Evolutionary conservation across 2,329 filamentous ascomycete species (phyloP).

Genomic region (Metarhizium album): DNA sequence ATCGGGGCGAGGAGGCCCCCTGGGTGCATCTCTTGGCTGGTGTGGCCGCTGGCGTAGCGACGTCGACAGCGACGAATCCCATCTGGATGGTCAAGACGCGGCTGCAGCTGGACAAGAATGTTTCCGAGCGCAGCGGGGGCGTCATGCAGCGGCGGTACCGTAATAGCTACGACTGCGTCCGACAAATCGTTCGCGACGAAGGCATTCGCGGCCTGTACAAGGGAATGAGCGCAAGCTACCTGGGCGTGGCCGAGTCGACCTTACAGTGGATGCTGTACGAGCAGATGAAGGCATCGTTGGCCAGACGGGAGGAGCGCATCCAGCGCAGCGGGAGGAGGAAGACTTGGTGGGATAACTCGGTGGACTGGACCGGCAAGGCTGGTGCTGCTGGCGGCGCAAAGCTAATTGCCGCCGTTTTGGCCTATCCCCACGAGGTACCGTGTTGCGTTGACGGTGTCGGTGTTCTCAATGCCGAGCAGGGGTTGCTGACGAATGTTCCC

Average conservation of each 20-base stretch:
- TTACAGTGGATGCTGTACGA: slow-evolving; percentile 94
- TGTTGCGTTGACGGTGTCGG: not conserved
- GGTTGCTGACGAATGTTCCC: not conserved
- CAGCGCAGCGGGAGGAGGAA: slow-evolving; percentile 48
- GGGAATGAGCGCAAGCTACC: slow-evolving; percentile 81
- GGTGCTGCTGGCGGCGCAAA: slow-evolving; percentile 76
- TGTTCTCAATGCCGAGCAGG: not conserved
- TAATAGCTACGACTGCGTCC: slow-evolving; percentile 80
- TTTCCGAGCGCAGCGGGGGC: slow-evolving; percentile 48
- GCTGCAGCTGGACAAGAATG: slow-evolving; percentile 81
- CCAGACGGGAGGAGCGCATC: slow-evolving; percentile 48
- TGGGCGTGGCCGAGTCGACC: slow-evolving; percentile 83
- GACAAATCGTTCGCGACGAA: slow-evolving; percentile 70
- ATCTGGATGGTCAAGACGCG: slow-evolving; percentile 96
- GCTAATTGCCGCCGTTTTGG: slow-evolving; percentile 69
- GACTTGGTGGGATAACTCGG: slow-evolving; percentile 61
- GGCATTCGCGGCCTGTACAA: slow-evolving; percentile 77
- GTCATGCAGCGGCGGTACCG: slow-evolving; percentile 58
- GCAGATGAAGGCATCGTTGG: slow-evolving; percentile 71
- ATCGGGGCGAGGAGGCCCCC: slow-evolving; percentile 56
- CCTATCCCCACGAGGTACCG: slow-evolving; percentile 81
- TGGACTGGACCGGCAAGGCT: slow-evolving; percentile 70
- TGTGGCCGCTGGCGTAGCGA: slow-evolving; percentile 68
- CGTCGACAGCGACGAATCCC: slow-evolving; percentile 85
- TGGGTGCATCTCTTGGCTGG: slow-evolving; percentile 73